phyloP scores from a whole-genome alignment of 2,329 filamentous ascomycete genomes.

The Diaporthe ilicicola region DNA sequence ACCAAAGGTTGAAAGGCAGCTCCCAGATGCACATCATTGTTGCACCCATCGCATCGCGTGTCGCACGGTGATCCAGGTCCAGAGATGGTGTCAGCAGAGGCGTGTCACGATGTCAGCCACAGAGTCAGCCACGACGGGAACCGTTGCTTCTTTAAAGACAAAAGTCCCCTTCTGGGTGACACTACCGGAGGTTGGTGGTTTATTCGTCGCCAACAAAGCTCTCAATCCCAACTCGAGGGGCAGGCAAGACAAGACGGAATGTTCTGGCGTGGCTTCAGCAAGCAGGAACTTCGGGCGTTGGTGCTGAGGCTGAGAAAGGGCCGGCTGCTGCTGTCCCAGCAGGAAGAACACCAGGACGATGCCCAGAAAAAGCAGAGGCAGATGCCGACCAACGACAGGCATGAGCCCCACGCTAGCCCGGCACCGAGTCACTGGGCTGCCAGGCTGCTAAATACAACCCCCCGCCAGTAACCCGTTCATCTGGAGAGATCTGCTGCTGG shows the following conservation, averaged over 20 bases:
- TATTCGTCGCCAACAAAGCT: too few relatives aligned
- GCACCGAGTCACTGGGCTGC: slow-evolving; percentile 12
- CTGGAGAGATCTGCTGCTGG: neutral
- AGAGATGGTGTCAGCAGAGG: neutral
- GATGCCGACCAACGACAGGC: neutral
- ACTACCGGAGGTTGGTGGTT: too few relatives aligned
- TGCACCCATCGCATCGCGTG: neutral
- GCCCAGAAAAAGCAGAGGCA: neutral
- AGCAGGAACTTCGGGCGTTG: neutral
- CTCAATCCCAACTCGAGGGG: too few relatives aligned
- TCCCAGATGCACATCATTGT: neutral
- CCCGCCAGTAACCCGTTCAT: neutral
- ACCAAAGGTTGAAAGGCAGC: neutral
- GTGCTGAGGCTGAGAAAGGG: neutral
- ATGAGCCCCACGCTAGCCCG: neutral
- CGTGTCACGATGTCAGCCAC: slow-evolving; percentile 1
- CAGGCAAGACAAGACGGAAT: neutral
- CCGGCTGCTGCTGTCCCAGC: neutral
- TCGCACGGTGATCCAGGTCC: neutral
- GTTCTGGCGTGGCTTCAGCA: slow-evolving; percentile 2
- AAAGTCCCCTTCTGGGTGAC: neutral
- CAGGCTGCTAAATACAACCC: slow-evolving; percentile 4
- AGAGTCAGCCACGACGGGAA: neutral
- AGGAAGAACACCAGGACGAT: neutral
- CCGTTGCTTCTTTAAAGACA: neutral